Percentiles rank a stretch among this genome's conserved stretches.
phyloP scores from a whole-genome alignment of 192 early-diverging fungal genomes.

The Gigaspora rosea region DNA sequence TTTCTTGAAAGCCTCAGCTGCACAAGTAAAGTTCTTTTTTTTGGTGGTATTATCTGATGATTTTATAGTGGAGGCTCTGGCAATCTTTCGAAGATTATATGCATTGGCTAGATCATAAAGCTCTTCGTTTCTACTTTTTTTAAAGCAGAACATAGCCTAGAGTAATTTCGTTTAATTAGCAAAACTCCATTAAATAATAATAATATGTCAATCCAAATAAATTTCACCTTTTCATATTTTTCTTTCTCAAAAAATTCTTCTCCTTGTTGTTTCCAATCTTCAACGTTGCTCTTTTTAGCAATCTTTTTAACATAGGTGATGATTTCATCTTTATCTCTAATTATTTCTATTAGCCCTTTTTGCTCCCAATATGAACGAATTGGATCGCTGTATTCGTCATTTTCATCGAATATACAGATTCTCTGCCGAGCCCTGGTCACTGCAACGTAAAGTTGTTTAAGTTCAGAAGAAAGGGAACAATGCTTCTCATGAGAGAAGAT shows the following conservation, averaged over 20 bases:
- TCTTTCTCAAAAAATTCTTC: conserved; percentile 6
- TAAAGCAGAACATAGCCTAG: conserved; percentile 27
- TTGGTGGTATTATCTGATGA: conserved; percentile 6
- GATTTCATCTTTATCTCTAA: no score
- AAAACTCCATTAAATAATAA: not conserved
- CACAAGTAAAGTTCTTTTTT: conserved; percentile 1
- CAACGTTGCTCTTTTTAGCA: conserved; percentile 21
- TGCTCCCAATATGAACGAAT: conserved; percentile 19
- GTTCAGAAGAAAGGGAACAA: conserved; percentile 22
- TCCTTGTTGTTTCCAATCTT: conserved; percentile 23
- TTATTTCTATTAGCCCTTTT: not conserved
- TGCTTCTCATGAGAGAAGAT: conserved; percentile 17
- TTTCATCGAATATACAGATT: conserved; percentile 29
- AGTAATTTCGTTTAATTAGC: not conserved
- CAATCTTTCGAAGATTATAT: conserved; percentile 19
- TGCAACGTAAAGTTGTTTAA: conserved; percentile 33
- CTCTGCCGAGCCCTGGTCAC: conserved; percentile 22
- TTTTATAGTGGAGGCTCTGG: conserved; percentile 13
- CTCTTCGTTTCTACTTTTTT: conserved; percentile 14
- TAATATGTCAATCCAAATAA: not conserved
- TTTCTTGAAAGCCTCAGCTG: conserved; percentile 16
- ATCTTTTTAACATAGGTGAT: no score
- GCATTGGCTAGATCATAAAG: conserved; percentile 5
- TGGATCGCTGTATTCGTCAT: not conserved
- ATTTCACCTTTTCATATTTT: conserved; percentile 11